Evolutionary conservation across 768 basidiomycete species (phyloP).

Genomic region (Lactarius sanguifluus): DNA sequence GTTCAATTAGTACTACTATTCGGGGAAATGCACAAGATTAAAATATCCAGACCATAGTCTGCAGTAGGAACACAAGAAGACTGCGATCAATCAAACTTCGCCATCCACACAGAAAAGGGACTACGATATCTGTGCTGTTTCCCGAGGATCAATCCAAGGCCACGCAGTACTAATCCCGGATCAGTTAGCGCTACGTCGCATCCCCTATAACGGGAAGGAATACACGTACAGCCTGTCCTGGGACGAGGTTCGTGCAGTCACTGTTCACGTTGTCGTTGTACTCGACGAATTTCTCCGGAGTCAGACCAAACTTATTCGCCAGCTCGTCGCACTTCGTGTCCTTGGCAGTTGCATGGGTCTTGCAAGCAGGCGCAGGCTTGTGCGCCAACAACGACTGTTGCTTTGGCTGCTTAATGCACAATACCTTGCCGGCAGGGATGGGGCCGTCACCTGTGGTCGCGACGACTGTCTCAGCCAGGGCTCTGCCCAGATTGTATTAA

Average conservation of each 20-base stretch:
- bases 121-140: background rate
- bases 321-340: slow-evolving; percentile 1
- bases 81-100: background rate
- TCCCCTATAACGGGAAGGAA: no score
- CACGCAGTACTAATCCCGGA: slow-evolving; percentile 19
- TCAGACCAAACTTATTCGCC: background rate
- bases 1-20: no score
- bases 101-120: background rate
- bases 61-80: background rate
- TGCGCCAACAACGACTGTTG: no score
- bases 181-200: background rate
- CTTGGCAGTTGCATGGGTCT: slow-evolving; percentile 19
- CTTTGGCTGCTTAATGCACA: background rate
- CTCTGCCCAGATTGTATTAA: background rate
- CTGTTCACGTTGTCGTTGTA: slow-evolving; percentile 20
- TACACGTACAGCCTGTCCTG: slow-evolving; percentile 14
- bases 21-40: no score
- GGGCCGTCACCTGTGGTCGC: background rate
- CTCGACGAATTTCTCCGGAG: background rate
- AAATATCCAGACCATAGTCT: no score
- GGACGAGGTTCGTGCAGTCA: slow-evolving; percentile 13
- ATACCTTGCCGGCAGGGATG: background rate
- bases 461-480: background rate
- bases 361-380: slow-evolving; percentile 8
- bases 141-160: slow-evolving; percentile 3